Conservation (phyloP, 2,329 filamentous ascomycete species). For the Septoria linicola region DNA sequence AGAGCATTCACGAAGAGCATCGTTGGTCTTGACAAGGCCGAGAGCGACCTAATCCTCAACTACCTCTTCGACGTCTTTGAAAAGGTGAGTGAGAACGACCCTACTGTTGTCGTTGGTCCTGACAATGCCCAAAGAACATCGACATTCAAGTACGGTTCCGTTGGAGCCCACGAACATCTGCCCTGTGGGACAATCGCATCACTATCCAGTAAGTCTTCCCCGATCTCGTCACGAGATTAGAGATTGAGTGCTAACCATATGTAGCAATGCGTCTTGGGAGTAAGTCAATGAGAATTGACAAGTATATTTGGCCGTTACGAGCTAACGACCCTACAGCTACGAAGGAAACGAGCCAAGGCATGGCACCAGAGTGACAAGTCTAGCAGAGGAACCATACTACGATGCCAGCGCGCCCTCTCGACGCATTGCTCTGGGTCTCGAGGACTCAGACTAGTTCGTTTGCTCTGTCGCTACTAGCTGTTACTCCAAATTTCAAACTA, state of each 20-base stretch:
- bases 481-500: too few species aligned
- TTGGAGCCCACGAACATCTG: conserved; percentile 67
- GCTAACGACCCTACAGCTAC: too few species aligned
- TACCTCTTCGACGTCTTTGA: conserved; percentile 66
- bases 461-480: too few species aligned
- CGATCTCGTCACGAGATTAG: too few species aligned
- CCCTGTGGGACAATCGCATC: conserved; percentile 72
- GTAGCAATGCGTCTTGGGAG: too few species aligned
- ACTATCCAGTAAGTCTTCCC: too few species aligned
- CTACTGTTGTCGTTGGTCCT: too few species aligned
- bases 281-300: too few species aligned
- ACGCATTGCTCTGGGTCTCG: conserved; percentile 64
- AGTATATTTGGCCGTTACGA: too few species aligned
- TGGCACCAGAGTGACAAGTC: conserved; percentile 67
- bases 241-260: too few species aligned
- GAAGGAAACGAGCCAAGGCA: conserved; percentile 65
- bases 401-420: conserved; percentile 63
- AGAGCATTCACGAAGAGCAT: conserved; percentile 67
- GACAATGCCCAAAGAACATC: too few species aligned
- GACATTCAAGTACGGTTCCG: conserved; percentile 72
- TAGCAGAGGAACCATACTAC: conserved; percentile 71
- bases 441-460: background rate
- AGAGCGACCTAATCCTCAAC: conserved; percentile 66
- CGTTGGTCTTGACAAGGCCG: conserved; percentile 65
- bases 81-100: too few species aligned